Percentiles rank a stretch among this genome's conserved stretches.
Conservation (phyloP, 345 rosid genomes). For the Gossypium sturtianum region DNA sequence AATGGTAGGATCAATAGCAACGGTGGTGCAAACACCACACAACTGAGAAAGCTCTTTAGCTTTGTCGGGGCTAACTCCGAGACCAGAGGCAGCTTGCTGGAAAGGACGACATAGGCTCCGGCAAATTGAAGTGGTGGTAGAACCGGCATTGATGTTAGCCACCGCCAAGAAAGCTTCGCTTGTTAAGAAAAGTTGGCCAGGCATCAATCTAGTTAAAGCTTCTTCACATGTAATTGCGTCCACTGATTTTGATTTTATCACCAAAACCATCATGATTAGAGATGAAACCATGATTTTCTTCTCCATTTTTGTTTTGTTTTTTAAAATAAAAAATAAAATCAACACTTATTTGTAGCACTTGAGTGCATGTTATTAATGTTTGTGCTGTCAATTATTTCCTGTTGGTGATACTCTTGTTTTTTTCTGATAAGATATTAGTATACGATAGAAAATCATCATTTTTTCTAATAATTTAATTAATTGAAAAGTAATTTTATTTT, state of each 20-base stretch:
- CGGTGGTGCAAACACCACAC: background rate
- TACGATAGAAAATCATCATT: background rate
- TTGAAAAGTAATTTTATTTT: no score
- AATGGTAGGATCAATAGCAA: background rate
- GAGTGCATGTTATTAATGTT: background rate
- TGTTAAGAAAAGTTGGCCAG: constrained; percentile 14
- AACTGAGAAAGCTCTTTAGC: constrained; percentile 6
- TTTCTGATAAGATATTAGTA: background rate
- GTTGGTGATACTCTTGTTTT: background rate
- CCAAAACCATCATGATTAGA: background rate
- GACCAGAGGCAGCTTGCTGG: background rate
- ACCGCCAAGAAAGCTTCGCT: background rate
- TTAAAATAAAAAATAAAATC: background rate
- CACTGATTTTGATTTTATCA: background rate
- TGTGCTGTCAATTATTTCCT: background rate
- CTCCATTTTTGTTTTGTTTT: background rate
- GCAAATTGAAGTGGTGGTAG: background rate
- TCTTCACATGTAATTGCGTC: constrained; percentile 3
- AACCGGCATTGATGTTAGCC: background rate
- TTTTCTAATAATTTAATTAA: no score
- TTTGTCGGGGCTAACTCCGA: background rate
- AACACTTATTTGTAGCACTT: background rate
- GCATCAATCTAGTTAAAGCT: background rate
- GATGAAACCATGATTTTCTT: background rate
- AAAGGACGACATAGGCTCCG: background rate